A percentile compares a stretch with the other conserved stretches of the same genome.
Conservation (phyloP, 108 stramenopile genomes). For the Aurantiochytrium sp. region DNA sequence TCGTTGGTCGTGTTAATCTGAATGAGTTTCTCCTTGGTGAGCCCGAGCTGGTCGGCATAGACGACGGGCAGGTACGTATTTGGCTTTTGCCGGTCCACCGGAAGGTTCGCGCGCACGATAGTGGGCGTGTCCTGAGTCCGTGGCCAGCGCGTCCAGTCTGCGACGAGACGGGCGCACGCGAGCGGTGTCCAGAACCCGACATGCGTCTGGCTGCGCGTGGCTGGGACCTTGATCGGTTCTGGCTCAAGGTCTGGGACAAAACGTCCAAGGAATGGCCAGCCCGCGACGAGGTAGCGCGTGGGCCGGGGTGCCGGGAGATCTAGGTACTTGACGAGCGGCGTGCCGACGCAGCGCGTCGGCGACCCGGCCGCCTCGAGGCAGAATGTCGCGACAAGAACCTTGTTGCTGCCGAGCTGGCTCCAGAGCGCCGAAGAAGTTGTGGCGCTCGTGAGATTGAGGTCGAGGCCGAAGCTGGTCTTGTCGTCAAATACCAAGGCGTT, state of each 20-base stretch:
- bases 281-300: not conserved
- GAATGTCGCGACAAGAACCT: not conserved
- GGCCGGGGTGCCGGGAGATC: not conserved
- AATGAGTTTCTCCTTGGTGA: slow-evolving; percentile 53
- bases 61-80: slow-evolving; percentile 60
- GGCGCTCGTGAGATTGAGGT: not conserved
- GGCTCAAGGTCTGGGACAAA: not conserved
- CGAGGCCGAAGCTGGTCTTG: not conserved
- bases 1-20: slow-evolving; percentile 62
- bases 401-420: not conserved
- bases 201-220: not conserved
- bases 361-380: not conserved
- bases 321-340: not conserved
- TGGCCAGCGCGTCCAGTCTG: slow-evolving; percentile 25
- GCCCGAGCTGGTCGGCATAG: slow-evolving; percentile 70
- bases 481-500: not conserved
- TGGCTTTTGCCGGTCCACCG: not conserved
- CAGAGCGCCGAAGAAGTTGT: not conserved
- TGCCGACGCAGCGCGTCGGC: not conserved
- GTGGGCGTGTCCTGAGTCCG: not conserved
- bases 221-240: not conserved
- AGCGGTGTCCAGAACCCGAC: not conserved
- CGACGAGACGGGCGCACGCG: not conserved
- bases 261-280: not conserved
- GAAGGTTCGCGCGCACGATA: not conserved